A percentile compares a stretch with the other conserved stretches of the same genome.
Conservation (phyloP, 345 rosid genomes). For the Raphanus sativus region DNA sequence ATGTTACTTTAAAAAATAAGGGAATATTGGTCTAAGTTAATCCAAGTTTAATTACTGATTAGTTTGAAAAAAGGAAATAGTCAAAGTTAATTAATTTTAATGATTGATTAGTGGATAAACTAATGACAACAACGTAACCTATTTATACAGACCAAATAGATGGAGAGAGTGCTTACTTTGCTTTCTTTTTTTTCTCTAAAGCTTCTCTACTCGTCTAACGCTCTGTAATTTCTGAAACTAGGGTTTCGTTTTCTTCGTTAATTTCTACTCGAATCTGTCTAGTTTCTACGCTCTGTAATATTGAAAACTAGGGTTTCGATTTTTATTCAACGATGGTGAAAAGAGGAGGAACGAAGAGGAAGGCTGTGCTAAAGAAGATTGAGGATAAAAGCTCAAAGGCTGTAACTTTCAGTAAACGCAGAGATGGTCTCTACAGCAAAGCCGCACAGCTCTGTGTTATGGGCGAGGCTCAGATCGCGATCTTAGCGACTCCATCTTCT, state of each 20-base stretch:
- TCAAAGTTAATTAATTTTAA: neutral
- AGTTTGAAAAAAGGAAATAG: neutral
- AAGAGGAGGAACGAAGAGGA: constrained; percentile 14
- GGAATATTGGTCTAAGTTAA: no score
- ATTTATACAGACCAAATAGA: neutral
- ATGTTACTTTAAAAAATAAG: neutral
- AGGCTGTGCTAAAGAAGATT: neutral
- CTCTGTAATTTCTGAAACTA: no score
- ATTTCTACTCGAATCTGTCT: no score
- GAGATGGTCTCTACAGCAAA: neutral
- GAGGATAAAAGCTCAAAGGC: neutral
- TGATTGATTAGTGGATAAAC: neutral
- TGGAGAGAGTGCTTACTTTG: neutral
- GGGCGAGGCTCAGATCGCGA: neutral
- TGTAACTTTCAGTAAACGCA: no score
- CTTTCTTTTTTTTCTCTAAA: neutral
- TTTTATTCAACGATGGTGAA: neutral
- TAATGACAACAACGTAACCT: neutral
- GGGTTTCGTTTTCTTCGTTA: neutral
- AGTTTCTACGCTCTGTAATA: no score
- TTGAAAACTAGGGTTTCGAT: no score
- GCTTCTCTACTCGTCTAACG: neutral
- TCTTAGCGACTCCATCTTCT: constrained; percentile 8
- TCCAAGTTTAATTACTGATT: neutral
- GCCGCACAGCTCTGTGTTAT: constrained; percentile 16